Conservation (phyloP, 495 filamentous ascomycete species). For the Daldinia vernicosa region DNA sequence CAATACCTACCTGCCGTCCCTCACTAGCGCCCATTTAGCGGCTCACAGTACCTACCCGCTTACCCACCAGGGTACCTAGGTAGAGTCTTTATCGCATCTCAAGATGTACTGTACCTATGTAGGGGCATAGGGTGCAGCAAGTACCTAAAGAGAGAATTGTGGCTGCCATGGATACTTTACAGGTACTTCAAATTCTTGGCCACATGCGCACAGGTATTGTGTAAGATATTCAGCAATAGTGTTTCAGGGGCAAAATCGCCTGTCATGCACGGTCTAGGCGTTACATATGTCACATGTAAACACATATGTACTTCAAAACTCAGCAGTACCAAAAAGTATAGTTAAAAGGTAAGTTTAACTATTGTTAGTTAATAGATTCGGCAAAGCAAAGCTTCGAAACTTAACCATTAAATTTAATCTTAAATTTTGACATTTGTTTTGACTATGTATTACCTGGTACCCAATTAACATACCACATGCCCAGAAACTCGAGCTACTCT, state of each 20-base stretch:
- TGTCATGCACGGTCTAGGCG: neutral
- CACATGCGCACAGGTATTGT: neutral
- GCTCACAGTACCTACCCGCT: constrained; percentile 6
- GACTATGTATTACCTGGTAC: too few relatives aligned
- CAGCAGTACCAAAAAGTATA: too few relatives aligned
- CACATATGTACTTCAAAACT: neutral
- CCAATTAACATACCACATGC: too few relatives aligned
- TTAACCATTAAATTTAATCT: too few relatives aligned
- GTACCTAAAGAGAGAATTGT: neutral
- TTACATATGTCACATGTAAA: too few relatives aligned
- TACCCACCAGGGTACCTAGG: neutral
- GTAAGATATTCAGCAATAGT: neutral
- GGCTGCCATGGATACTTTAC: neutral
- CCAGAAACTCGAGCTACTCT: too few relatives aligned
- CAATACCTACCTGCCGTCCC: constrained; percentile 5
- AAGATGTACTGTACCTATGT: neutral
- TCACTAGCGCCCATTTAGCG: constrained; percentile 3
- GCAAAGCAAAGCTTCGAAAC: too few relatives aligned
- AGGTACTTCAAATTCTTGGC: neutral
- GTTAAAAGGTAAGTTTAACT: too few relatives aligned
- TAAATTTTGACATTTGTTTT: too few relatives aligned
- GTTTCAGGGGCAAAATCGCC: neutral
- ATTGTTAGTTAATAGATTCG: too few relatives aligned
- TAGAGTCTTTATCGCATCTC: neutral
- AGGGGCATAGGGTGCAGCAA: neutral